phyloP scores from a whole-genome alignment of 306 rosid species.

The Trifolium subterraneum region DNA sequence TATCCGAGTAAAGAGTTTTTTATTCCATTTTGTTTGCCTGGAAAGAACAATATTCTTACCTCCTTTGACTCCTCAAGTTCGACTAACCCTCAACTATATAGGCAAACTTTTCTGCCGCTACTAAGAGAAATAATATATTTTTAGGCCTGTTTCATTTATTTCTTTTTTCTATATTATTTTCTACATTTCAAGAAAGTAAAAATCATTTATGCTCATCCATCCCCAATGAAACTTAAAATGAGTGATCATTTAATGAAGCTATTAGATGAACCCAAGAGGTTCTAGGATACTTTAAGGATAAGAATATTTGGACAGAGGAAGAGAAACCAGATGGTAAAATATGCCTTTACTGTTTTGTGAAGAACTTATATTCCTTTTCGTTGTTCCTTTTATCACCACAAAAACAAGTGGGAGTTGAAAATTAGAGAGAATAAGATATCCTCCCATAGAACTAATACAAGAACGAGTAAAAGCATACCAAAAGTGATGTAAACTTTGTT shows the following conservation, averaged over 20 bases:
- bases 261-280: background rate
- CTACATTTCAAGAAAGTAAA: background rate
- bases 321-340: background rate
- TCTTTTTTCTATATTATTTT: background rate
- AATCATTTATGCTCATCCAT: background rate
- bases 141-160: background rate
- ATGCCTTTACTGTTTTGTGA: background rate
- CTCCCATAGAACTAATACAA: background rate
- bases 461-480: conserved; percentile 63
- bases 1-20: no score
- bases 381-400: conserved; percentile 12
- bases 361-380: conserved; percentile 29
- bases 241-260: background rate
- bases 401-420: conserved; percentile 8
- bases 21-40: no score
- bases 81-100: background rate
- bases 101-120: background rate
- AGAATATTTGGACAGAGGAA: background rate
- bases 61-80: background rate
- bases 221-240: background rate
- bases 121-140: background rate
- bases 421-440: background rate
- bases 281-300: background rate
- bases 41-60: no score
- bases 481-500: conserved; percentile 93